A percentile compares a stretch with the other conserved stretches of the same genome.
phyloP scores from a whole-genome alignment of 345 rosid species.

The Sonneratia caseolaris region DNA sequence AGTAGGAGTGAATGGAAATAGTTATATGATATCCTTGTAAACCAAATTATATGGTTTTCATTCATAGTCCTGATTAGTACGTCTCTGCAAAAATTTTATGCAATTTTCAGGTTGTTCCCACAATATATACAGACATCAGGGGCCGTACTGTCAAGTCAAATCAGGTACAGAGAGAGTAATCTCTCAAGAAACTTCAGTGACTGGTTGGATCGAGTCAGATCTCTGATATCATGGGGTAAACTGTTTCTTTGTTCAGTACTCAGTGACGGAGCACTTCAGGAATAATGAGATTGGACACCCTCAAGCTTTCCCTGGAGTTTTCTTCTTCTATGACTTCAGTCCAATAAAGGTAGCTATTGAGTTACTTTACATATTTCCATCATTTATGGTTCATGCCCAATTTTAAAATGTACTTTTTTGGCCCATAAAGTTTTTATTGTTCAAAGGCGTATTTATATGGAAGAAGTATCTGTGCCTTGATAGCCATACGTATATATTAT shows the following conservation, averaged over 20 bases:
- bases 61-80: no score
- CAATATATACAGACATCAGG: conserved; percentile 56
- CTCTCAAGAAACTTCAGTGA: background rate
- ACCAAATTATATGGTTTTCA: no score
- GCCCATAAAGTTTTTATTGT: no score
- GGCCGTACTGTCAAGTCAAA: conserved; percentile 55
- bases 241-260: conserved; percentile 39
- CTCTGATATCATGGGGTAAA: background rate
- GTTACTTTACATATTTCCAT: background rate
- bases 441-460: no score
- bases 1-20: background rate
- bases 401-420: background rate
- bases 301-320: conserved; percentile 57
- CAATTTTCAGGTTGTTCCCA: conserved; percentile 77
- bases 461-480: background rate
- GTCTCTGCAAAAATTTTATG: background rate
- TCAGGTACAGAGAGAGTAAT: conserved; percentile 36
- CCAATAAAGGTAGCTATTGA: conserved; percentile 61
- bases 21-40: background rate
- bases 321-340: conserved; percentile 84
- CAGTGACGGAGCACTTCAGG: conserved; percentile 82
- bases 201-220: conserved; percentile 5
- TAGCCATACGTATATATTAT: background rate
- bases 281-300: conserved; percentile 33
- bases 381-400: background rate